A percentile compares a stretch with the other conserved stretches of the same genome.
Evolutionary conservation across 306 rosid species (phyloP).

Genomic region (Malus domestica): ASM211411v1 NC_041792.1:29857907-29858406

Average conservation of each 20-base stretch:
- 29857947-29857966: too few species aligned
- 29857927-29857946: background rate
- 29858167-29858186: slow-evolving; percentile 50
- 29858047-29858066: background rate
- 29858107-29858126: background rate
- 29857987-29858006: too few species aligned
- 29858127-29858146: slow-evolving; percentile 27
- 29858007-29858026: too few species aligned
- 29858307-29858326: background rate
- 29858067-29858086: too few species aligned
- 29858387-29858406: background rate
- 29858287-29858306: slow-evolving; percentile 1
- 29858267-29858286: slow-evolving; percentile 18
- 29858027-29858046: background rate
- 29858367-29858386: background rate
- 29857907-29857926: background rate
- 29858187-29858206: slow-evolving; percentile 48
- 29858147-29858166: slow-evolving; percentile 54
- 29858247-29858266: slow-evolving; percentile 45
- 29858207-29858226: slow-evolving; percentile 56
- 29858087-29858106: background rate
- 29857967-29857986: too few species aligned
- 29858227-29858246: slow-evolving; percentile 54
- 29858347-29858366: background rate
- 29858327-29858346: background rate